Percentiles rank a stretch among this genome's conserved stretches.
Conservation (phyloP, 345 rosid species). For the Bruguiera sexangula region DNA sequence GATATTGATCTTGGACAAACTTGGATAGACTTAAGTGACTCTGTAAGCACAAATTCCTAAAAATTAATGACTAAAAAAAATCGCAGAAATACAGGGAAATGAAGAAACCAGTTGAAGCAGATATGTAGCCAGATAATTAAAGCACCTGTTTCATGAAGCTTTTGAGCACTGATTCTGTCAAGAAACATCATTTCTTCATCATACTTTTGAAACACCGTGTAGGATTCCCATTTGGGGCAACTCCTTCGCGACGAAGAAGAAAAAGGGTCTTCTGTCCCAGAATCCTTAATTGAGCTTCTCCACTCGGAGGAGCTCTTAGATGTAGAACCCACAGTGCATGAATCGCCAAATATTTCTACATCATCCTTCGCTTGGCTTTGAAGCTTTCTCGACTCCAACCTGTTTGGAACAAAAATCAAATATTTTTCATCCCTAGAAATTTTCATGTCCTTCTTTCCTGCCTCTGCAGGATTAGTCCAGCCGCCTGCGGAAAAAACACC, state of each 20-base stretch:
- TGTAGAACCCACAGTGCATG: slow-evolving; percentile 82
- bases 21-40: slow-evolving; percentile 72
- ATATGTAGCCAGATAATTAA: background rate
- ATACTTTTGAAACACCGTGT: slow-evolving; percentile 89
- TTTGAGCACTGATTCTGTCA: slow-evolving; percentile 72
- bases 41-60: slow-evolving; percentile 27
- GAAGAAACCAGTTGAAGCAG: background rate
- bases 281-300: slow-evolving; percentile 88
- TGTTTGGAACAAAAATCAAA: slow-evolving; percentile 24
- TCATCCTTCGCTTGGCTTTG: slow-evolving; percentile 40
- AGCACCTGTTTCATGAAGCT: slow-evolving; percentile 89
- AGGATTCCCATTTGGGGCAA: slow-evolving; percentile 97
- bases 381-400: slow-evolving; percentile 35
- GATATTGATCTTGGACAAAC: slow-evolving; percentile 85
- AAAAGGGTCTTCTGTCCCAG: slow-evolving; percentile 82
- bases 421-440: slow-evolving; percentile 30
- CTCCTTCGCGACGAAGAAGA: slow-evolving; percentile 90
- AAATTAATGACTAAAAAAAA: background rate
- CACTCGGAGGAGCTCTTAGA: slow-evolving; percentile 99
- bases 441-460: slow-evolving; percentile 14
- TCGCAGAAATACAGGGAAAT: background rate
- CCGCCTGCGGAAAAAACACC: slow-evolving; percentile 17
- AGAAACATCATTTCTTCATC: slow-evolving; percentile 98
- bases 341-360: slow-evolving; percentile 64
- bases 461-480: slow-evolving; percentile 3